Evolutionary conservation across 2,329 filamentous ascomycete genomes (phyloP), one percentile per base, ranked within the genome.

Genomic region (Xylaria sp.): DNA sequence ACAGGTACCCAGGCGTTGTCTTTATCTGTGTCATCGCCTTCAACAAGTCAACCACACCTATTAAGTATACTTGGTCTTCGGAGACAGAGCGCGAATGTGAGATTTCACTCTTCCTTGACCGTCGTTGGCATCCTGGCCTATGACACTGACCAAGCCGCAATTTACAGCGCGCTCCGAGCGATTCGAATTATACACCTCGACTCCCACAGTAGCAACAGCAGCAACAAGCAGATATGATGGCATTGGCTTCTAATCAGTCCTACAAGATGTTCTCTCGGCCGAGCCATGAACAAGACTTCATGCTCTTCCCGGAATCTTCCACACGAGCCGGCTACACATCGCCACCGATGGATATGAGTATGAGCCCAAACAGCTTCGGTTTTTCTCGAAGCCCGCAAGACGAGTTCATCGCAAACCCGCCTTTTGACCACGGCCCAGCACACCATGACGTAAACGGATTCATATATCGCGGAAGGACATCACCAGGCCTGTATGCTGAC

Each of bases 401-500:
- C 17, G 78, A 76, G 7, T 82, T 79, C 74, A 78, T 82, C 55
- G 73, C 81, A 17, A 78, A 81, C 27, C 81, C 85, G 67, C 79
- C 79, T 39, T 87, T 84, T 75, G 83, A 85, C 63, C 78, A 81
- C 30, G 75, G 81, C 36, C 69, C 80, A 11, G 74, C 87, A 61
- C 89, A 86, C 77, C 72, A 83, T 32, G 85, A 86, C 19, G 68
- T 78, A 70, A 69, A 78, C 67, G 71, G 80, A 73, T 84, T 82
- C 78, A 78, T 85, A 71, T 83, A 86, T 73, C 80, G 81, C 74
- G 79, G 78, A 73, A 81, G 81, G 70, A 78, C 82, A 65, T 87
- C 85, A 9, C 85, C 85, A 8, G 78, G 80, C 66, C 79, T 83
- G 70, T 87, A 84, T 72, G 74, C 79, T 21, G 86, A 88, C 50